These are phyloP conservation scores for Macrophomina phaseolina DNA, from an alignment of 2,329 filamentous ascomycete genomes.

Conservation along the genomic window DNA sequence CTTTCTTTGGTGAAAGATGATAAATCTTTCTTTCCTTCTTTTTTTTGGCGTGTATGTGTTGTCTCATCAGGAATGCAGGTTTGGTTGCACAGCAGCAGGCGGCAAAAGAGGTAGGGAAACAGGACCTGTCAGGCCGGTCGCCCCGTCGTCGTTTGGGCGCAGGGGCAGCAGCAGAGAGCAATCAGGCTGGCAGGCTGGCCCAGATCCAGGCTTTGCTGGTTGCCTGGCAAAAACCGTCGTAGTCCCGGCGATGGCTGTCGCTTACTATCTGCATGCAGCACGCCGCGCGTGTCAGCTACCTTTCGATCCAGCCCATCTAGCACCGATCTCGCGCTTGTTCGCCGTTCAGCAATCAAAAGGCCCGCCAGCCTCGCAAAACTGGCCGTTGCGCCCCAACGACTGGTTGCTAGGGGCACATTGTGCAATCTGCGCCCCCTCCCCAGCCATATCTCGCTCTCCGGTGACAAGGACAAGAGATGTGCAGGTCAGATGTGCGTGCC, in stretches of 20 bases:
- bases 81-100: background rate
- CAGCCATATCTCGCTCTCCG: background rate
- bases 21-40: background rate
- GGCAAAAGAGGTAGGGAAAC: no score
- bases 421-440: background rate
- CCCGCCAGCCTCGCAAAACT: background rate
- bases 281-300: constrained; percentile 17
- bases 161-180: background rate
- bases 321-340: constrained; percentile 2
- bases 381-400: constrained; percentile 7
- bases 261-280: constrained; percentile 18
- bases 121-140: background rate
- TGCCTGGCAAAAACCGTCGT: background rate
- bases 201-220: no score
- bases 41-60: background rate
- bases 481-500: constrained; percentile 1
- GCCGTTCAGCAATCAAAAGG: background rate
- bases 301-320: constrained; percentile 1
- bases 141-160: background rate
- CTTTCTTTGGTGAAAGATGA: background rate
- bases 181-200: no score
- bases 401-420: constrained; percentile 15
- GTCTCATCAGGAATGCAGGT: background rate
- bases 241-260: constrained; percentile 8
- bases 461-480: background rate